A percentile compares a stretch with the other conserved stretches of the same genome.
phyloP scores from a whole-genome alignment of 1,139 yeast genomes.

The Pichia sp. region DNA sequence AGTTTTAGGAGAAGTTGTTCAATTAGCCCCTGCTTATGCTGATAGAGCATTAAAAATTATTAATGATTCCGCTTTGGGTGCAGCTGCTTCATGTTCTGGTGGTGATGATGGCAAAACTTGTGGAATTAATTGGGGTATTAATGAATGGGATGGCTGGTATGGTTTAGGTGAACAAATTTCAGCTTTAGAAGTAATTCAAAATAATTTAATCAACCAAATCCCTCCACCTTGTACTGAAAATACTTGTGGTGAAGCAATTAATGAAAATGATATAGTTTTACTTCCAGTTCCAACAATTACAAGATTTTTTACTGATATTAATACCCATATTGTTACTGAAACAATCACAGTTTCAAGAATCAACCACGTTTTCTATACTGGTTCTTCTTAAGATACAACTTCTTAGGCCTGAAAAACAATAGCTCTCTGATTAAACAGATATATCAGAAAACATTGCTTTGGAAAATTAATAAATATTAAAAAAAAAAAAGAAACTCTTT shows the following conservation, averaged over 20 bases:
- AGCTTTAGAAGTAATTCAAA: conserved; percentile 74
- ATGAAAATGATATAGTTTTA: conserved; percentile 63
- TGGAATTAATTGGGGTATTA: conserved; percentile 70
- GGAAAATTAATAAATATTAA: no score
- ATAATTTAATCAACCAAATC: conserved; percentile 46
- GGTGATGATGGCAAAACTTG: conserved; percentile 88
- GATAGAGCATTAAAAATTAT: conserved; percentile 48
- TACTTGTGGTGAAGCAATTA: conserved; percentile 56
- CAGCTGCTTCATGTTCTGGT: conserved; percentile 79
- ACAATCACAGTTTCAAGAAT: conserved; percentile 8
- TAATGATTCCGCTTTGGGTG: conserved; percentile 67
- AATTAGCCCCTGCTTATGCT: conserved; percentile 57
- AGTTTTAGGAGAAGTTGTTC: conserved; percentile 68
- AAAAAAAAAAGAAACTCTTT: no score
- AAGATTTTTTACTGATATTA: conserved; percentile 6
- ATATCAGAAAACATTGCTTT: background rate
- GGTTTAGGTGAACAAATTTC: conserved; percentile 94
- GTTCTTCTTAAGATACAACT: no score
- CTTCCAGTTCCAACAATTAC: conserved; percentile 14
- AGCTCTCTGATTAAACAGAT: no score
- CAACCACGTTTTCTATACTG: conserved; percentile 7
- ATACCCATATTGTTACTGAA: conserved; percentile 5
- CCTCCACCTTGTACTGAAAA: conserved; percentile 54
- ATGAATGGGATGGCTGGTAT: conserved; percentile 67
- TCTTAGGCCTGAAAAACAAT: no score